Conservation (phyloP, 2,329 filamentous ascomycete genomes). For the Talaromyces pinophilus region DNA sequence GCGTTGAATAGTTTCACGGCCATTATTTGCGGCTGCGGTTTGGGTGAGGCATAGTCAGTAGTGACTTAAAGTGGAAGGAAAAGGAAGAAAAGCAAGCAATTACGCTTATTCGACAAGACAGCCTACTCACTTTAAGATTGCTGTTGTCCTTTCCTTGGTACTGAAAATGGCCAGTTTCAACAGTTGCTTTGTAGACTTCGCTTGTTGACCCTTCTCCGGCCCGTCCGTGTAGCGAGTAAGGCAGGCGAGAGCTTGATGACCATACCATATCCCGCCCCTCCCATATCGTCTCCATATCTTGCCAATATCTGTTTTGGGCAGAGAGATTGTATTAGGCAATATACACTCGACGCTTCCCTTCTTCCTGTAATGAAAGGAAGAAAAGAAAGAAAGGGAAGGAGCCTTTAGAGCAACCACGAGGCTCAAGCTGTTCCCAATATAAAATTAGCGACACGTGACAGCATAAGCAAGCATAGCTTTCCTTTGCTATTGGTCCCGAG, state of each 20-base stretch:
- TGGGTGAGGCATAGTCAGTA: background rate
- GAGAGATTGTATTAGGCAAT: too few species aligned
- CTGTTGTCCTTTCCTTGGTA: background rate
- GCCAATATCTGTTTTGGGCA: too few species aligned
- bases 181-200: background rate
- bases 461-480: background rate
- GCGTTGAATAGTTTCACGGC: background rate
- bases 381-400: too few species aligned
- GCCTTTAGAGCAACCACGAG: background rate
- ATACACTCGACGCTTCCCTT: too few species aligned
- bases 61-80: too few species aligned
- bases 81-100: too few species aligned
- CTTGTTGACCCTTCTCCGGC: background rate
- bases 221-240: background rate
- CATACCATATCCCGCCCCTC: background rate
- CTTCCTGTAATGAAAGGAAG: too few species aligned
- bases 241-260: background rate
- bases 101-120: background rate
- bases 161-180: background rate
- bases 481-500: background rate
- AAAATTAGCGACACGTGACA: background rate
- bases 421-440: background rate
- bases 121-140: background rate
- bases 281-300: background rate
- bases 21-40: background rate